Evolutionary conservation across 176 grass and related monocot species (phyloP).

Genomic region (Hordeum marinum): DNA sequence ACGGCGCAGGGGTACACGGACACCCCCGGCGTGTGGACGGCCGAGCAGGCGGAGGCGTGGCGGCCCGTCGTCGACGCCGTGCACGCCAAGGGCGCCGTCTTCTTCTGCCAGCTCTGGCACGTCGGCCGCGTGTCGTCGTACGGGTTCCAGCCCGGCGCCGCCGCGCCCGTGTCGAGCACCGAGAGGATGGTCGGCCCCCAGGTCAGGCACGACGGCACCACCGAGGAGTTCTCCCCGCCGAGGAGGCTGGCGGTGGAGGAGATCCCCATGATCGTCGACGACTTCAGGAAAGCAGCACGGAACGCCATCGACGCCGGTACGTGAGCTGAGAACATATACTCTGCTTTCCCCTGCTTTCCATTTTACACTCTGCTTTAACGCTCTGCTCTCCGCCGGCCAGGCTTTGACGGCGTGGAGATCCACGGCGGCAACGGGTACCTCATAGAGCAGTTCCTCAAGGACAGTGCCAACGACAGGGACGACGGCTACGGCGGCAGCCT

Average conservation of each 20-base stretch:
- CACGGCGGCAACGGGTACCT: conserved; percentile 3
- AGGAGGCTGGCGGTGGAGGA: conserved; percentile 24
- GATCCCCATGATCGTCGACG: conserved; percentile 39
- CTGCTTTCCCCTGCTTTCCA: no score
- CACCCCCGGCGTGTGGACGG: conserved; percentile 39
- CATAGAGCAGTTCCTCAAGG: conserved; percentile 27
- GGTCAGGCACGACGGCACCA: not conserved
- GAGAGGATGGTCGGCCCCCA: conserved; percentile 8
- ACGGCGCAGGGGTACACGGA: conserved; percentile 31
- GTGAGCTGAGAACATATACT: not conserved
- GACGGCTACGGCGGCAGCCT: conserved; percentile 14
- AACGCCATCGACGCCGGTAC: conserved; percentile 56
- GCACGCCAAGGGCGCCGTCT: conserved; percentile 36
- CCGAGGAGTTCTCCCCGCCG: conserved; percentile 23
- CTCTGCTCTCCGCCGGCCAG: not conserved
- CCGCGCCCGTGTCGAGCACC: conserved; percentile 41
- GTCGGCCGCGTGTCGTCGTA: conserved; percentile 23
- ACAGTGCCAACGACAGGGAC: not conserved
- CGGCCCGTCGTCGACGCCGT: conserved; percentile 40
- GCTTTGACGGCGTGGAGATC: conserved; percentile 14
- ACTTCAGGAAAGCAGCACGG: conserved; percentile 45
- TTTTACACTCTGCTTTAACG: not conserved
- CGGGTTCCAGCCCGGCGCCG: conserved; percentile 36
- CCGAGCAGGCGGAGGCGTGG: conserved; percentile 41
- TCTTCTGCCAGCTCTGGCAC: conserved; percentile 59